Conservation (phyloP, 306 rosid species). For the Hippophae tibetana region DNA sequence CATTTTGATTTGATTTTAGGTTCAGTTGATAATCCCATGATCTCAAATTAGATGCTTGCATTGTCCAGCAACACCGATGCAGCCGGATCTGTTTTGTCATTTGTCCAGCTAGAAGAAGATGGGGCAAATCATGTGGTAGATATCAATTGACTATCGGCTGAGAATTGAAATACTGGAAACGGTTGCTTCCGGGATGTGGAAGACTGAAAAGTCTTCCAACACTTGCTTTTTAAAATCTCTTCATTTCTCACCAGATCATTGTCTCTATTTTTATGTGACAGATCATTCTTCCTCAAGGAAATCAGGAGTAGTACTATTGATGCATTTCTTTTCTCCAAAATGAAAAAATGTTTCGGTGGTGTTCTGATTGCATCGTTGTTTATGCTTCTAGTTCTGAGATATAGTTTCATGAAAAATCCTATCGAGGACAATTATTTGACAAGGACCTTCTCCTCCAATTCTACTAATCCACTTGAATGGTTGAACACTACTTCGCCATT, state of each 20-base stretch:
- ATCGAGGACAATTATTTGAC: constrained; percentile 42
- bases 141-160: constrained; percentile 15
- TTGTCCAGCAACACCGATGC: no score
- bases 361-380: constrained; percentile 49
- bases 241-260: constrained; percentile 11
- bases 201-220: neutral
- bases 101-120: constrained; percentile 4
- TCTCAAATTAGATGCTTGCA: constrained; percentile 14
- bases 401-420: constrained; percentile 57
- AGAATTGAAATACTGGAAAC: constrained; percentile 21
- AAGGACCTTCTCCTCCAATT: constrained; percentile 33
- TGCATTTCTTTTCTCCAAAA: constrained; percentile 31
- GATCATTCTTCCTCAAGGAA: constrained; percentile 18
- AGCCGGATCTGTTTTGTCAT: neutral
- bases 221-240: neutral
- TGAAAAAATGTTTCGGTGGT: constrained; percentile 82
- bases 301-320: constrained; percentile 23
- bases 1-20: constrained; percentile 27
- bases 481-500: constrained; percentile 49
- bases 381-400: constrained; percentile 70
- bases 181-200: constrained; percentile 13
- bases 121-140: constrained; percentile 17
- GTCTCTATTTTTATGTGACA: neutral
- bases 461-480: constrained; percentile 78
- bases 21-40: constrained; percentile 6